These are phyloP conservation scores for Neofusicoccum kwambonambiense DNA, from an alignment of 2,329 filamentous ascomycete genomes.

Conservation along the genomic window DNA sequence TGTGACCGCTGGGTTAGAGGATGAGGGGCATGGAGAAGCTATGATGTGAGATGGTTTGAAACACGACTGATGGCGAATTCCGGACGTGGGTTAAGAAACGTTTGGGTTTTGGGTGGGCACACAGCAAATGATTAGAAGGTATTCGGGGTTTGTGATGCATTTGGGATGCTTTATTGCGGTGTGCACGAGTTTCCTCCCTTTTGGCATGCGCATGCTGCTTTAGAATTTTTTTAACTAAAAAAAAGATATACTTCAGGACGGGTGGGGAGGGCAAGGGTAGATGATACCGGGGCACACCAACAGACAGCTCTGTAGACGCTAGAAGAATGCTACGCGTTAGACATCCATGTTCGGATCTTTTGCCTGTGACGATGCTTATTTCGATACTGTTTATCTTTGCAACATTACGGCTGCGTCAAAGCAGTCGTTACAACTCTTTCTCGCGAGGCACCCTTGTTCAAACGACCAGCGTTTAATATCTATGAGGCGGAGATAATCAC, in stretches of 20 bases:
- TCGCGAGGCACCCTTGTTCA: not conserved
- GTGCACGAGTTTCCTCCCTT: conserved; percentile 13
- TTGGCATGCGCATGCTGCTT: conserved; percentile 12
- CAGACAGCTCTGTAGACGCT: conserved; percentile 9
- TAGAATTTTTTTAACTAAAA: conserved; percentile 16
- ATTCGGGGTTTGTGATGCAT: conserved; percentile 14
- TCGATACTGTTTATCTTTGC: not conserved
- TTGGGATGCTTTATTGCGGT: conserved; percentile 9
- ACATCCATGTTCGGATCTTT: not conserved
- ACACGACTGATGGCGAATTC: conserved; percentile 10
- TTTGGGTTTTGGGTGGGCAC: conserved; percentile 10
- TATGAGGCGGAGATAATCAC: not conserved
- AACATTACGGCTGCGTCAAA: not conserved
- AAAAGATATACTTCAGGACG: conserved; percentile 8
- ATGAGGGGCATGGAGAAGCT: not conserved
- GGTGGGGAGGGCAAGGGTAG: not conserved
- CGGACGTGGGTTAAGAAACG: conserved; percentile 10
- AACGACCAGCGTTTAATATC: not conserved
- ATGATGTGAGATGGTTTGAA: conserved; percentile 3
- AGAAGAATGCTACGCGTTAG: conserved; percentile 10
- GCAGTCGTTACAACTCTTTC: not conserved
- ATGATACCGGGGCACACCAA: conserved; percentile 4
- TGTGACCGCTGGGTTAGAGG: not conserved
- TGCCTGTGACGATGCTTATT: not conserved
- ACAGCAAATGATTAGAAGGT: conserved; percentile 14